Evolutionary conservation across 192 early-diverging fungal species (phyloP).

Genomic region (Coemansia sp.): DNA sequence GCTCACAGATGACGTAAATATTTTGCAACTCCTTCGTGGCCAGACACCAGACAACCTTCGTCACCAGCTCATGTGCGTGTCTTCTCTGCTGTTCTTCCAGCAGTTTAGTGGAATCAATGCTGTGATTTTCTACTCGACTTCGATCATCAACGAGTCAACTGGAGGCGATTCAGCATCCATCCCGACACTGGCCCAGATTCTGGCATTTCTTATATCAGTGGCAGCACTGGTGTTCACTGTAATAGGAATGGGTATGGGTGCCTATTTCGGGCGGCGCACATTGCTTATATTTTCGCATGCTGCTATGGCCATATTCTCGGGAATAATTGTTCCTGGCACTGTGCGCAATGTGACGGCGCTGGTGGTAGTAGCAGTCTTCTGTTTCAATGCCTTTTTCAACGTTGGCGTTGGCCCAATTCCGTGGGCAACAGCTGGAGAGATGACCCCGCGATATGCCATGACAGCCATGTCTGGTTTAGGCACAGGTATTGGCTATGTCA

Average conservation of each 20-base stretch:
- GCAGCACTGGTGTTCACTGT: slow-evolving; percentile 49
- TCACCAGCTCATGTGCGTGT: slow-evolving; percentile 61
- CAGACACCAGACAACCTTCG: slow-evolving; percentile 57
- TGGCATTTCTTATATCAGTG: slow-evolving; percentile 50
- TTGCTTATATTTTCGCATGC: slow-evolving; percentile 65
- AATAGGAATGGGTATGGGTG: slow-evolving; percentile 58
- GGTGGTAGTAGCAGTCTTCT: slow-evolving; percentile 62
- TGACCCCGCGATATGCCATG: slow-evolving; percentile 72
- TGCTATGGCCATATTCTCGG: slow-evolving; percentile 61
- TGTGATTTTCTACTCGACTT: slow-evolving; percentile 80
- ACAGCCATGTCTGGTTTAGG: slow-evolving; percentile 68
- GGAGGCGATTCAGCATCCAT: slow-evolving; percentile 33
- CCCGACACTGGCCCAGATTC: slow-evolving; percentile 47
- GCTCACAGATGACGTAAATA: slow-evolving; percentile 43
- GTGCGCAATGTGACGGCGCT: slow-evolving; percentile 52
- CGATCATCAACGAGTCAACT: slow-evolving; percentile 64
- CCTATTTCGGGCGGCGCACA: slow-evolving; percentile 66
- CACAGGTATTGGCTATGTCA: slow-evolving; percentile 72
- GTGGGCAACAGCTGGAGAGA: slow-evolving; percentile 78
- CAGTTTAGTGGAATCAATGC: slow-evolving; percentile 87
- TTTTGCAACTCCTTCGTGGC: slow-evolving; percentile 54
- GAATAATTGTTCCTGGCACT: slow-evolving; percentile 62
- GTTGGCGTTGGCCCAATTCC: slow-evolving; percentile 81
- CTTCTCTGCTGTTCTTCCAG: slow-evolving; percentile 69
- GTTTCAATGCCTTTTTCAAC: slow-evolving; percentile 75